These are phyloP conservation scores for Entrophospora sp. DNA, from an alignment of 192 early-diverging fungal species.

Conservation along the genomic window DNA sequence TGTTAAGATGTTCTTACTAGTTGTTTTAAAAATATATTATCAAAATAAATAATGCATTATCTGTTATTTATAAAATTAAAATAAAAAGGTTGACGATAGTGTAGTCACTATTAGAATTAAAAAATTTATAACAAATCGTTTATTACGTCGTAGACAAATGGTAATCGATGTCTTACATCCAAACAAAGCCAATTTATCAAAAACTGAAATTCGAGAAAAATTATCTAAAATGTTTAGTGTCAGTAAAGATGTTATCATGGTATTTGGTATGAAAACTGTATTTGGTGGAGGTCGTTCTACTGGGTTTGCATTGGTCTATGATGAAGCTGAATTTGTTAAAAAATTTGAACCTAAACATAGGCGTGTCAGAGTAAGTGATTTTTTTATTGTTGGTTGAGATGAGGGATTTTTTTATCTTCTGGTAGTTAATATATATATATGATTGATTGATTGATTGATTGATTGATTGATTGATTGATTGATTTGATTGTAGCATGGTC, in stretches of 20 bases:
- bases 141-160: conserved; percentile 96
- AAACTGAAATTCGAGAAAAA: conserved; percentile 88
- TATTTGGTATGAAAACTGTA: conserved; percentile 90
- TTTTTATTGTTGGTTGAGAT: background rate
- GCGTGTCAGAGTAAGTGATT: conserved; percentile 61
- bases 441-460: background rate
- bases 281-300: conserved; percentile 97
- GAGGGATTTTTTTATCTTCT: background rate
- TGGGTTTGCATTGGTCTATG: conserved; percentile 95
- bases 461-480: too few species aligned
- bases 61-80: too few species aligned
- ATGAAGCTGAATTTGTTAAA: conserved; percentile 86
- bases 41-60: too few species aligned
- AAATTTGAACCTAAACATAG: conserved; percentile 99
- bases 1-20: too few species aligned
- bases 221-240: conserved; percentile 93
- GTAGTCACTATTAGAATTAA: too few species aligned
- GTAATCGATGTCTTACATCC: conserved; percentile 96
- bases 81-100: too few species aligned
- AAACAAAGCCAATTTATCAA: conserved; percentile 84
- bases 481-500: conserved; percentile 34
- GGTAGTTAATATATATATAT: background rate
- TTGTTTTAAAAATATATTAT: too few species aligned
- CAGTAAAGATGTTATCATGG: conserved; percentile 79
- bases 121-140: conserved; percentile 99